A percentile compares a stretch with the other conserved stretches of the same genome.
Evolutionary conservation across 2,329 filamentous ascomycete genomes (phyloP).

Genomic region (Venturia oleaginea): DNA sequence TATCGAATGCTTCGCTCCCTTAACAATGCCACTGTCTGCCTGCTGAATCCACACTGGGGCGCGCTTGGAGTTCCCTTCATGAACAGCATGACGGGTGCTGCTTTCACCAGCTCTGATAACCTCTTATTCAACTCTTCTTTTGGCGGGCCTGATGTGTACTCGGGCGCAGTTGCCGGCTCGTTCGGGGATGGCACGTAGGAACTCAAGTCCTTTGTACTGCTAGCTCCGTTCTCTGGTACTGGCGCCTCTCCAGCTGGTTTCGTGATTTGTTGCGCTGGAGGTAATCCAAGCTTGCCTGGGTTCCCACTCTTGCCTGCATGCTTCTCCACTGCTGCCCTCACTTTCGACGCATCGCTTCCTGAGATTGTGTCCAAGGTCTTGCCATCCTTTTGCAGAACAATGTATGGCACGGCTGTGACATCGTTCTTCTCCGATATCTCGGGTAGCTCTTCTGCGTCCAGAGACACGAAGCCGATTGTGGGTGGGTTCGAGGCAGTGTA

Average conservation of each 20-base stretch:
- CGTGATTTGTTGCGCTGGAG: constrained; percentile 34
- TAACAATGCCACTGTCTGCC: constrained; percentile 77
- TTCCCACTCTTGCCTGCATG: constrained; percentile 50
- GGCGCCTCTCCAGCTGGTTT: constrained; percentile 26
- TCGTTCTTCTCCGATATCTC: constrained; percentile 90
- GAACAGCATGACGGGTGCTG: constrained; percentile 95
- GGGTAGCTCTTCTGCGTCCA: constrained; percentile 90
- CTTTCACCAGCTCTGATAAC: constrained; percentile 78
- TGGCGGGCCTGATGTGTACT: constrained; percentile 37
- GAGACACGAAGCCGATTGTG: constrained; percentile 70
- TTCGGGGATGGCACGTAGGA: constrained; percentile 34
- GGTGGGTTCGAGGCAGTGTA: constrained; percentile 62
- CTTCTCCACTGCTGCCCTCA: constrained; percentile 76
- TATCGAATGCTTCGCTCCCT: constrained; percentile 89
- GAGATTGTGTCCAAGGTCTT: constrained; percentile 76
- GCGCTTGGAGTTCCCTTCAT: constrained; percentile 92
- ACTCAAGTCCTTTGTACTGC: constrained; percentile 31
- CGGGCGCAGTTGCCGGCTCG: constrained; percentile 39
- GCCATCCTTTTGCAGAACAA: constrained; percentile 71
- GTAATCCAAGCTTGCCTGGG: constrained; percentile 29
- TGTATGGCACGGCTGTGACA: constrained; percentile 86
- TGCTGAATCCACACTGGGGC: constrained; percentile 86
- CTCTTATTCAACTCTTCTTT: constrained; percentile 82
- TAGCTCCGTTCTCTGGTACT: constrained; percentile 25
- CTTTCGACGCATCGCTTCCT: constrained; percentile 79